Conservation (phyloP, 1,284 basidiomycete species). For the Rhodotorula sp. region DNA sequence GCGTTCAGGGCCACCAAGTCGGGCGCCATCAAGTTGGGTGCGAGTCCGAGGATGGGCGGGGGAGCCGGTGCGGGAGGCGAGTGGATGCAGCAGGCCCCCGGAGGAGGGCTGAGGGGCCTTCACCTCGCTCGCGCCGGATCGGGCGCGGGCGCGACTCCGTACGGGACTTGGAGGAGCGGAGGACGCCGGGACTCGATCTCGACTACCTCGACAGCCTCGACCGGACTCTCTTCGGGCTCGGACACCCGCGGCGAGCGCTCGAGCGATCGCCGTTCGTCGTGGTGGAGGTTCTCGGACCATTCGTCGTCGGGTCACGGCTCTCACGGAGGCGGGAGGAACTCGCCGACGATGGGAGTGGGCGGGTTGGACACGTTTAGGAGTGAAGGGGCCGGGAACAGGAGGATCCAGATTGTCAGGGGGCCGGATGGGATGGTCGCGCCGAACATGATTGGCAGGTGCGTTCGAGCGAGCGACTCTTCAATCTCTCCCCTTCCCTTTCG, state of each 20-base stretch:
- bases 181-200: constrained; percentile 25
- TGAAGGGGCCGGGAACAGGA: constrained; percentile 26
- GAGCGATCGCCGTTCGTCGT: constrained; percentile 25
- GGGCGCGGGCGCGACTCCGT: constrained; percentile 1
- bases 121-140: constrained; percentile 26
- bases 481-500: too few relatives aligned
- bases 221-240: constrained; percentile 7
- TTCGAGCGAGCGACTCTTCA: neutral
- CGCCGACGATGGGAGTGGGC: constrained; percentile 19
- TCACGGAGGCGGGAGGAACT: neutral
- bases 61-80: neutral
- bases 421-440: constrained; percentile 24
- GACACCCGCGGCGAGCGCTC: neutral
- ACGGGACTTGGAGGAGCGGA: constrained; percentile 2
- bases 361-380: constrained; percentile 24
- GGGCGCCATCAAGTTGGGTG: constrained; percentile 29
- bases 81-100: neutral
- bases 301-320: constrained; percentile 5
- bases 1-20: constrained; percentile 38
- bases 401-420: constrained; percentile 27
- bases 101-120: constrained; percentile 18
- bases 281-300: constrained; percentile 36
- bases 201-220: constrained; percentile 29
- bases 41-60: constrained; percentile 2
- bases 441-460: constrained; percentile 33